These are phyloP conservation scores for Candida montana DNA, from an alignment of 805 yeast genomes.

Conservation along the genomic window DNA sequence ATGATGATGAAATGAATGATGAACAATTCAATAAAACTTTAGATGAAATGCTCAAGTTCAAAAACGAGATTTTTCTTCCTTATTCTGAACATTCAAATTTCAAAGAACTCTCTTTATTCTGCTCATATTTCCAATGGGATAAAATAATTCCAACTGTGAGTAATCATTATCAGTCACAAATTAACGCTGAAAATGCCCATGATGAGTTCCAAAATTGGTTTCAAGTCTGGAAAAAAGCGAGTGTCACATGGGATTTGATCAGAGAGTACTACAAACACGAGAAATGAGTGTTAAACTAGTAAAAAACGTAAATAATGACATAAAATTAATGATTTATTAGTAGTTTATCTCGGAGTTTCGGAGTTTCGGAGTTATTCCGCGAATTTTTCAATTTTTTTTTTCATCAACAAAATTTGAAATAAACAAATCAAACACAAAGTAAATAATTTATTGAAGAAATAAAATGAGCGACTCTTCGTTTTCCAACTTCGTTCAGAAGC, in stretches of 20 bases:
- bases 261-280: slow-evolving; percentile 8
- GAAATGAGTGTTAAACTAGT: too few species aligned
- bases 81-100: slow-evolving; percentile 94
- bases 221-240: slow-evolving; percentile 13
- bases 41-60: slow-evolving; percentile 28
- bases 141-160: slow-evolving; percentile 79
- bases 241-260: slow-evolving; percentile 5
- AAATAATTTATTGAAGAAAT: not conserved
- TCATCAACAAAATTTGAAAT: not conserved
- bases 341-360: not conserved
- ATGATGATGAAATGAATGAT: not conserved
- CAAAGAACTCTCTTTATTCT: slow-evolving; percentile 67
- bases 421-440: not conserved
- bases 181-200: not conserved
- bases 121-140: slow-evolving; percentile 43
- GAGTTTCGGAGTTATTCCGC: not conserved
- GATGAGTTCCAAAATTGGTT: slow-evolving; percentile 16
- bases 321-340: too few species aligned
- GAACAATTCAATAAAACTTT: slow-evolving; percentile 5
- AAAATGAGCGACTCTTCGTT: slow-evolving; percentile 9
- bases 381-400: not conserved
- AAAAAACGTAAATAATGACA: too few species aligned
- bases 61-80: slow-evolving; percentile 42
- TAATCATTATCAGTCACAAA: slow-evolving; percentile 24
- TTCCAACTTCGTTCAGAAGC: slow-evolving; percentile 24